Evolutionary conservation across 1,284 basidiomycete genomes (phyloP).

Genomic region (Malassezia yamatoensis): DNA sequence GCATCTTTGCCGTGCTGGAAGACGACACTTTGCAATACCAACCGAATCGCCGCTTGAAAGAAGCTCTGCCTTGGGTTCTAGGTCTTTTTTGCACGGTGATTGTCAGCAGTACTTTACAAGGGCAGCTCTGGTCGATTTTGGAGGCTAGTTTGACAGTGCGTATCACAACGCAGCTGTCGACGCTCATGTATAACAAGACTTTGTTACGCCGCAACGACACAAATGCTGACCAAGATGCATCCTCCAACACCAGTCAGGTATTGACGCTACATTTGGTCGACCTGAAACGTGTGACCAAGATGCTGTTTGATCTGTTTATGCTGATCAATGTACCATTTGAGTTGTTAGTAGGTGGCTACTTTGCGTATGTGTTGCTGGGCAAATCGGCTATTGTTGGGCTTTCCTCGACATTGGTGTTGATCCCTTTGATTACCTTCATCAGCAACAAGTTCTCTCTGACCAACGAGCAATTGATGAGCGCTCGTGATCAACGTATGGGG

Average conservation of each 20-base stretch:
- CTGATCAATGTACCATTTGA: constrained; percentile 11
- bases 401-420: constrained; percentile 4
- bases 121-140: constrained; percentile 11
- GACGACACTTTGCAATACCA: neutral
- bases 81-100: constrained; percentile 11
- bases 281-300: constrained; percentile 7
- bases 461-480: constrained; percentile 13
- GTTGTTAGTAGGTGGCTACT: constrained; percentile 17
- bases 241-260: constrained; percentile 6
- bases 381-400: constrained; percentile 12
- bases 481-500: constrained; percentile 14
- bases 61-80: constrained; percentile 10
- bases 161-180: constrained; percentile 14
- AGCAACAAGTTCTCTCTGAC: constrained; percentile 4
- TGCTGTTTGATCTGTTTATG: constrained; percentile 12
- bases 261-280: constrained; percentile 17
- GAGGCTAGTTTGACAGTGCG: constrained; percentile 11
- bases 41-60: neutral
- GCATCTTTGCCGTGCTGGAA: constrained; percentile 10
- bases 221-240: neutral
- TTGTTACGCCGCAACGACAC: constrained; percentile 1
- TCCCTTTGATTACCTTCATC: constrained; percentile 5
- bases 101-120: constrained; percentile 15
- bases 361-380: constrained; percentile 16
- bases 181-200: constrained; percentile 15